Percentiles rank a stretch among this genome's conserved stretches.
These are phyloP conservation scores for Lunularia cruciata DNA, from an alignment of 225 moss, liverwort and hornwort species.

Conservation along the genomic window DNA sequence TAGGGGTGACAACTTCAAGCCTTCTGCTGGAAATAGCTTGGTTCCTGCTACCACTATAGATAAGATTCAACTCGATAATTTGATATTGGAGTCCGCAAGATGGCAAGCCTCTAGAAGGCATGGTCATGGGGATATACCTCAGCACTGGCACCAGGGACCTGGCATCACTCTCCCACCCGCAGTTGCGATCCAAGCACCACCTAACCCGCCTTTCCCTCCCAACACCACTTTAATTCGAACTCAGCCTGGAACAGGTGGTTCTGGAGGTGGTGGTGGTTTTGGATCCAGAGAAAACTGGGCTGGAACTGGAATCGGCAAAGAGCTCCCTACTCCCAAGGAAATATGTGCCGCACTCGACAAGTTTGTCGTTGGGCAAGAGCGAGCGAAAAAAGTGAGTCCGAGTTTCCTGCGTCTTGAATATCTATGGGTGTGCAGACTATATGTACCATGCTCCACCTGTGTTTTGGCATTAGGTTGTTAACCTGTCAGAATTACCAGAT, in stretches of 20 bases:
- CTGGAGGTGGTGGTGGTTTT: slow-evolving; percentile 52
- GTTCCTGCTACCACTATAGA: slow-evolving; percentile 41
- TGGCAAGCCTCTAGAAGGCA: slow-evolving; percentile 73
- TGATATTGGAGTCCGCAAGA: slow-evolving; percentile 63
- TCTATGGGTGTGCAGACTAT: no score
- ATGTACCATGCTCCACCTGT: no score
- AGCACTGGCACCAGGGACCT: slow-evolving; percentile 84
- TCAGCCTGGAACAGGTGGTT: slow-evolving; percentile 73
- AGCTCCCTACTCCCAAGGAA: slow-evolving; percentile 83
- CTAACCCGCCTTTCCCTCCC: slow-evolving; percentile 67
- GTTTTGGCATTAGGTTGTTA: no score
- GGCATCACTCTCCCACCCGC: slow-evolving; percentile 60
- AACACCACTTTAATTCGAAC: slow-evolving; percentile 65
- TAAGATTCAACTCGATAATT: slow-evolving; percentile 70
- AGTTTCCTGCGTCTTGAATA: no score
- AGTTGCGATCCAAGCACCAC: slow-evolving; percentile 58
- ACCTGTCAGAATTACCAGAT: no score
- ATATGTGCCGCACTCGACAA: slow-evolving; percentile 89
- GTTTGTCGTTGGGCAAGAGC: slow-evolving; percentile 95
- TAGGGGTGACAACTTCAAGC: slow-evolving; percentile 26
- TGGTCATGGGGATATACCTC: slow-evolving; percentile 71
- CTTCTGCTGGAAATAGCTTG: slow-evolving; percentile 39
- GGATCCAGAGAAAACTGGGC: slow-evolving; percentile 75
- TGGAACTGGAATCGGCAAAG: slow-evolving; percentile 74
- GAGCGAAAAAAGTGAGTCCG: slow-evolving; percentile 78